Base-by-base conservation (phyloP, 257 asterid genomes). In the Ilex asprella region DNA sequence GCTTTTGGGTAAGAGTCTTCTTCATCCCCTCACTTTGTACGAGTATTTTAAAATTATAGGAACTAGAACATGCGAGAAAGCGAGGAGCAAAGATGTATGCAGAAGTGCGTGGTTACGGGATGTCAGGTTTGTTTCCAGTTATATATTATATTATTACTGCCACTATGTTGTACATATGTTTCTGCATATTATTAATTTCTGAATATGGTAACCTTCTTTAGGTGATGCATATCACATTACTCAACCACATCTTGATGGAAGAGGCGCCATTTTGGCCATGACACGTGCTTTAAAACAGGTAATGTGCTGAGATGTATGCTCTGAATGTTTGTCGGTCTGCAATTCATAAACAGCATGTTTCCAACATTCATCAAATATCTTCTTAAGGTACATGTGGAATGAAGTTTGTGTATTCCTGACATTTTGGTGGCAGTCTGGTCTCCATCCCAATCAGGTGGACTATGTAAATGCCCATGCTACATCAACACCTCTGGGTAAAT, bases 171-270 rank as follows among this genome's bases (percentile, higher is more conserved):
- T 53, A 15, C 57, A 10, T 14, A 14, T 53, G 30, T 4, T 15
- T 53, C 27, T 5, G 41, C 41, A 35, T 35, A 35, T 35, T 35
- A 35, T 35, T 35, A 2, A 7, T 35, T 35, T 35, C 5, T 39
- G 10, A 62, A 30, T 51, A 7, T 60, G 35, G 8, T 65, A 62
- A 21, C 60, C 66, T 70, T 67, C 56, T 74, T 70, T 78, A 92
- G 99, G 97, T 61, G 97, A 89, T 70, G 97, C 97, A 39, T 70
- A 87, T 75, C 99, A 92, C 73, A 92, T 92, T 55, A 92, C 99
- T 58, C 93, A 89, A 78, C 99, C 99, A 39, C 95, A 87, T 57
- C 79, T 71, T 44, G 88, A 79, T 75, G 99, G 97, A 72, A 81
- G 88, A 82, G 99, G 99, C 56, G 97, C 99, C 56, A 21, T 82